Conservation (phyloP, 257 asterid genomes). For the Linaria vulgaris region DNA sequence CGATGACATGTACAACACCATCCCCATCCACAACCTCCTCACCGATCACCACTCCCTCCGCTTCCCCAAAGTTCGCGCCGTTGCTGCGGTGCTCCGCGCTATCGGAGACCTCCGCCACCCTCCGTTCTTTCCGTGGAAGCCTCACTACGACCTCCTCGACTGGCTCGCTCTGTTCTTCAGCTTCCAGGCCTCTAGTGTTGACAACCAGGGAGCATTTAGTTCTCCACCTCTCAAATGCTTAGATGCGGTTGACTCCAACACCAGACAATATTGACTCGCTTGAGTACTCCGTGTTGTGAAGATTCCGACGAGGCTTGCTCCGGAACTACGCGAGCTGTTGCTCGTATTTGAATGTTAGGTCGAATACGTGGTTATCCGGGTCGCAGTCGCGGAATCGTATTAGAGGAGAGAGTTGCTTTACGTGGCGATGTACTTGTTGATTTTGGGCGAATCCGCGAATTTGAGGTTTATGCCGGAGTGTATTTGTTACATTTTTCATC, state of each 20-base stretch:
- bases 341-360: slow-evolving; percentile 69
- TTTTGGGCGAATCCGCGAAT: slow-evolving; percentile 99
- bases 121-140: slow-evolving; percentile 65
- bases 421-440: slow-evolving; percentile 71
- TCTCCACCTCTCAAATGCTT: slow-evolving; percentile 83
- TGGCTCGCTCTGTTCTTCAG: slow-evolving; percentile 91
- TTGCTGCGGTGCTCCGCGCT: slow-evolving; percentile 69
- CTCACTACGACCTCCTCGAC: slow-evolving; percentile 82
- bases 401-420: slow-evolving; percentile 88
- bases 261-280: slow-evolving; percentile 88
- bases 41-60: slow-evolving; percentile 97
- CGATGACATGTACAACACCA: slow-evolving; percentile 55
- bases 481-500: slow-evolving; percentile 73
- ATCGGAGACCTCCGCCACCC: slow-evolving; percentile 90
- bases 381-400: slow-evolving; percentile 54
- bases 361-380: slow-evolving; percentile 77
- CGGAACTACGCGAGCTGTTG: slow-evolving; percentile 84
- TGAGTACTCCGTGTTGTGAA: slow-evolving; percentile 78
- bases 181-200: slow-evolving; percentile 76
- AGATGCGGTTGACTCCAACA: slow-evolving; percentile 95
- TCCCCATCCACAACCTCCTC: slow-evolving; percentile 80
- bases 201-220: slow-evolving; percentile 91
- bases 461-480: slow-evolving; percentile 89
- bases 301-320: slow-evolving; percentile 68
- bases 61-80: slow-evolving; percentile 92